Evolutionary conservation across 164 flowering plant genomes (phyloP).

Genomic region (Magnolia sinica): DNA sequence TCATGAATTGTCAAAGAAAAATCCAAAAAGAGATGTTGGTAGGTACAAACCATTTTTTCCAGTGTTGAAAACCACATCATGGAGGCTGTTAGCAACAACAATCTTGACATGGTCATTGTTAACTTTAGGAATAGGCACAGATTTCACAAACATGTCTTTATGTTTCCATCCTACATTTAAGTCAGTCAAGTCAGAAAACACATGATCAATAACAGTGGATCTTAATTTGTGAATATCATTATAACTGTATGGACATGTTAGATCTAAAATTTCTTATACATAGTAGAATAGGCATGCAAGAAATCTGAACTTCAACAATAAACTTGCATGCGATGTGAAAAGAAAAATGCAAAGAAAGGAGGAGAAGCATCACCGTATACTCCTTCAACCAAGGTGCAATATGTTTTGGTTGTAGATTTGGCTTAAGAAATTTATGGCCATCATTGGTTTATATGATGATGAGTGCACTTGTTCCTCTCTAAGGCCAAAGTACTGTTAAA

Average conservation of each 20-base stretch:
- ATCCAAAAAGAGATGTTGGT: background rate
- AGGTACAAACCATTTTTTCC: constrained; percentile 73
- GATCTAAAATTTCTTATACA: too few species aligned
- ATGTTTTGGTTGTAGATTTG: too few species aligned
- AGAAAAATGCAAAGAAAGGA: background rate
- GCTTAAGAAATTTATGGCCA: too few species aligned
- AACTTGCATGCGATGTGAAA: background rate
- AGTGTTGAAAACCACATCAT: constrained; percentile 75
- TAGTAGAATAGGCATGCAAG: background rate
- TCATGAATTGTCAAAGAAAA: too few species aligned
- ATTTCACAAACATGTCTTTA: constrained; percentile 47
- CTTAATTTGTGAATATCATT: background rate
- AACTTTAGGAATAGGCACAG: constrained; percentile 82
- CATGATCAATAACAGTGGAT: background rate
- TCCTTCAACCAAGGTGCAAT: constrained; percentile 79
- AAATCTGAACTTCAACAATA: background rate
- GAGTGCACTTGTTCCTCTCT: too few species aligned
- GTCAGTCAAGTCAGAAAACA: constrained; percentile 1
- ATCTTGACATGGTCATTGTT: constrained; percentile 94
- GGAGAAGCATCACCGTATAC: constrained; percentile 47
- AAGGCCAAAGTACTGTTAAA: too few species aligned
- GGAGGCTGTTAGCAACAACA: constrained; percentile 78
- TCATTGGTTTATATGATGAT: too few species aligned
- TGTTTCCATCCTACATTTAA: constrained; percentile 61
- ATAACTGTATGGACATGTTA: too few species aligned